phyloP scores from a whole-genome alignment of 805 yeast genomes.

The Zygosaccharomyces gambellarensis region DNA sequence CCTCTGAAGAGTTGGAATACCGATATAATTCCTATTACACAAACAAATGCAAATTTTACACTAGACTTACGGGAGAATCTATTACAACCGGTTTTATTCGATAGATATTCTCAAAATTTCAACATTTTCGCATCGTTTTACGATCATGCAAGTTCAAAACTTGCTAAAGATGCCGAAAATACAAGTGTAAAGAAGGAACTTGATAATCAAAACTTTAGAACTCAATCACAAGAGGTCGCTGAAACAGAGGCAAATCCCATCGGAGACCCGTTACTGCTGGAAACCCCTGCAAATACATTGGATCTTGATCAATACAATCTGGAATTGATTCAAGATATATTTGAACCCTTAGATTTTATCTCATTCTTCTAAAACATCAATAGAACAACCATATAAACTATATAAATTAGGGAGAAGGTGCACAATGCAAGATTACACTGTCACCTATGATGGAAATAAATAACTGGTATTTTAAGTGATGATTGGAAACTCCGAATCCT shows the following conservation, averaged over 20 bases:
- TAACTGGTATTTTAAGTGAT: not conserved
- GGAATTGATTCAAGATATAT: conserved; percentile 23
- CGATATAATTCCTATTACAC: conserved; percentile 17
- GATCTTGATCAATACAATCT: conserved; percentile 15
- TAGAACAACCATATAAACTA: not conserved
- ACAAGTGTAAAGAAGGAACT: conserved; percentile 2
- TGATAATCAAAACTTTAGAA: not conserved
- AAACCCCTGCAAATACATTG: not conserved
- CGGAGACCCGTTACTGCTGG: not conserved
- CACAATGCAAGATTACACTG: not conserved
- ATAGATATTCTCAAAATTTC: conserved; percentile 13
- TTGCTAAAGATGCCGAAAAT: conserved; percentile 16
- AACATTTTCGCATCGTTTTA: conserved; percentile 29
- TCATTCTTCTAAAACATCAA: conserved; percentile 18
- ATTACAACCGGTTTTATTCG: conserved; percentile 12
- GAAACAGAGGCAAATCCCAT: not conserved
- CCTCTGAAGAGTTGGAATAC: conserved; percentile 18
- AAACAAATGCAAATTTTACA: conserved; percentile 10
- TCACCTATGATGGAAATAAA: not conserved
- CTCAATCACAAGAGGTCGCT: not conserved
- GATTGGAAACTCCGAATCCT: not conserved
- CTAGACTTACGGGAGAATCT: conserved; percentile 18
- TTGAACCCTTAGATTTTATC: conserved; percentile 29
- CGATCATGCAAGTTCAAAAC: conserved; percentile 20
- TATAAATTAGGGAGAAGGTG: not conserved